Base-by-base conservation (phyloP, 352 stramenopile genomes). In the Pythium aquatile region DNA sequence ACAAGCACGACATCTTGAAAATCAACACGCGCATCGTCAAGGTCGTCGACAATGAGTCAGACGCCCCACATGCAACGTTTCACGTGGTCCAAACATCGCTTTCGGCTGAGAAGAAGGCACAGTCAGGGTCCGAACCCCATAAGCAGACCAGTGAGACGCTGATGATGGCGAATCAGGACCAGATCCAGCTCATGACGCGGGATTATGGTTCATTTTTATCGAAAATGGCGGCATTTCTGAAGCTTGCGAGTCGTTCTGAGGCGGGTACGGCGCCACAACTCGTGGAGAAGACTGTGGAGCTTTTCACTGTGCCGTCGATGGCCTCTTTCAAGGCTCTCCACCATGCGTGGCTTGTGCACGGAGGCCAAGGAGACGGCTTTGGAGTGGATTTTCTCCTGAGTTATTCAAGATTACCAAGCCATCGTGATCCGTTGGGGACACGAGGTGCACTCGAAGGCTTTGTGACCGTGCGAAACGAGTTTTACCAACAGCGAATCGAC, bases 1-100 rank as follows among this genome's bases (percentile, higher is more conserved):
- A 57, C 28, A 30, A 44, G 30, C 44, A 64, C 30, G 47, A 13
- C 8, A 49, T 64, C 10, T 16, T 47, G 3, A 55, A 42, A 37
- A 55, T 55, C 29, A 57, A 55, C 30, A 64, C 58, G 28, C 44
- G 58, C 3, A 49, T 64, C 24, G 9, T 47, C 46, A 64, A 64
- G 32, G 33, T 26, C 5, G 35, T 53, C 28, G 56, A 63, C 42
- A 24, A 52, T 48, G 29, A 11, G 14, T 26, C 20, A 8, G 54
- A 28, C n/a, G 11, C 28, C 17, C 10, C n/a, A 11, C 46, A 30
- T 17, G 17, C 35, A 3, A 59, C 10, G 14, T 48, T 37, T n/a
- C 53, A 48, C 16, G 30, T 59, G 5, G 9, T 44, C 8, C 53
- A 59, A 59, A 16, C 30, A 11, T 44, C 37, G 13, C 37, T 44